These are phyloP conservation scores for Pelargonium cotyledonis DNA, from an alignment of 441 rosid genomes.

Conservation along the genomic window DNA sequence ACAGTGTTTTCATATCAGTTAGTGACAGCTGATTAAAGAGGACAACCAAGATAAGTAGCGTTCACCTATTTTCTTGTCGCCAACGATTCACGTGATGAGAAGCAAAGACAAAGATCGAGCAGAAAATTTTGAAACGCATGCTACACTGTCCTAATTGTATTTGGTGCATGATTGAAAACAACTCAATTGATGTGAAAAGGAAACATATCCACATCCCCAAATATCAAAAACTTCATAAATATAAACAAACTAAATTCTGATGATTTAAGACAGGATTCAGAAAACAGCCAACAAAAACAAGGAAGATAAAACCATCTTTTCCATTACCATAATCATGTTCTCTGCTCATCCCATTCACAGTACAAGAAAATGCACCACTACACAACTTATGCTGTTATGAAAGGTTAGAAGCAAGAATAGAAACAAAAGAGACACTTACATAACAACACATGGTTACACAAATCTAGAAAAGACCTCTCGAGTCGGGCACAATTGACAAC, in stretches of 20 bases:
- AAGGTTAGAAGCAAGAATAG: conserved; percentile 18
- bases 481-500: conserved; percentile 38
- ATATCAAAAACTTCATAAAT: neutral
- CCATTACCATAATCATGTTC: conserved; percentile 21
- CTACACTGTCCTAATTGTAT: neutral
- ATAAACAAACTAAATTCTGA: neutral
- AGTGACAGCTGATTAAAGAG: conserved; percentile 2
- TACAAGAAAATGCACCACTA: conserved; percentile 17
- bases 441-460: conserved; percentile 14
- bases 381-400: conserved; percentile 15
- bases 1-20: neutral
- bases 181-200: neutral
- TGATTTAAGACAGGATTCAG: neutral
- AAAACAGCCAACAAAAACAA: neutral
- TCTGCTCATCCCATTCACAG: conserved; percentile 20
- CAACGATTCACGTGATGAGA: neutral
- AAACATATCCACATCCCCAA: neutral
- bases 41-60: neutral
- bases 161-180: neutral
- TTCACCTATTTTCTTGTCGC: conserved; percentile 3
- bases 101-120: neutral
- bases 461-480: conserved; percentile 41
- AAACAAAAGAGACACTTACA: conserved; percentile 15
- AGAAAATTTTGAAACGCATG: neutral
- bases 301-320: conserved; percentile 13